Evolutionary conservation across 1,139 yeast species (phyloP).

Genomic region (Protomyces pachydermus): DNA sequence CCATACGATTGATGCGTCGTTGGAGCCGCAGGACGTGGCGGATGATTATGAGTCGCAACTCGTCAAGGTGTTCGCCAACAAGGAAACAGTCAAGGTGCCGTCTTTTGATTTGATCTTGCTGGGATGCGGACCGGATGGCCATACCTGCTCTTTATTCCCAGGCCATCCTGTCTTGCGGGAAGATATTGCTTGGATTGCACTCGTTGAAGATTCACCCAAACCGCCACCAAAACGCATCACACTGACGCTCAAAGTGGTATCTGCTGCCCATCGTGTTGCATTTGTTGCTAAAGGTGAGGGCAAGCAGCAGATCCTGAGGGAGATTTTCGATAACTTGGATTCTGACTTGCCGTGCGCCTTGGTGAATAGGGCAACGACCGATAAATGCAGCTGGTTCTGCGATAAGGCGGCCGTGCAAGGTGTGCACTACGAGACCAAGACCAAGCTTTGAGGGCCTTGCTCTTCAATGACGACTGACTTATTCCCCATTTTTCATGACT

Average conservation of each 20-base stretch:
- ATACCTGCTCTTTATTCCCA: constrained; percentile 92
- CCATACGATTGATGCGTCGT: constrained; percentile 72
- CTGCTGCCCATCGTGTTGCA: constrained; percentile 59
- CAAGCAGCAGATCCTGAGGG: constrained; percentile 87
- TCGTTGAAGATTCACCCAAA: constrained; percentile 86
- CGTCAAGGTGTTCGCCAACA: constrained; percentile 87
- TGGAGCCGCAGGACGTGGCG: constrained; percentile 93
- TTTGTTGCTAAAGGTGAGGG: constrained; percentile 50
- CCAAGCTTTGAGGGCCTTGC: not conserved
- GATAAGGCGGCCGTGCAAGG: constrained; percentile 69
- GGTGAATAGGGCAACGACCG: constrained; percentile 94
- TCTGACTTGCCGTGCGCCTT: constrained; percentile 91
- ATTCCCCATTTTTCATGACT: not conserved
- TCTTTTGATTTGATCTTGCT: constrained; percentile 83
- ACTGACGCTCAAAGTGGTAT: constrained; percentile 86
- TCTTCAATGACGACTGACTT: not conserved
- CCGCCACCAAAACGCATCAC: constrained; percentile 88
- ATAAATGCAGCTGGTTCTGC: constrained; percentile 95
- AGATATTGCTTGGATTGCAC: constrained; percentile 91
- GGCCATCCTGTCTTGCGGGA: constrained; percentile 85
- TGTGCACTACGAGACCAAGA: constrained; percentile 37
- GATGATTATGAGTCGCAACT: constrained; percentile 82
- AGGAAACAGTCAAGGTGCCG: constrained; percentile 77
- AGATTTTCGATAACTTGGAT: constrained; percentile 95
- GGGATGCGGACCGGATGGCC: constrained; percentile 99